Conservation (phyloP, 495 filamentous ascomycete genomes). For the Glutinoglossum americanum region DNA sequence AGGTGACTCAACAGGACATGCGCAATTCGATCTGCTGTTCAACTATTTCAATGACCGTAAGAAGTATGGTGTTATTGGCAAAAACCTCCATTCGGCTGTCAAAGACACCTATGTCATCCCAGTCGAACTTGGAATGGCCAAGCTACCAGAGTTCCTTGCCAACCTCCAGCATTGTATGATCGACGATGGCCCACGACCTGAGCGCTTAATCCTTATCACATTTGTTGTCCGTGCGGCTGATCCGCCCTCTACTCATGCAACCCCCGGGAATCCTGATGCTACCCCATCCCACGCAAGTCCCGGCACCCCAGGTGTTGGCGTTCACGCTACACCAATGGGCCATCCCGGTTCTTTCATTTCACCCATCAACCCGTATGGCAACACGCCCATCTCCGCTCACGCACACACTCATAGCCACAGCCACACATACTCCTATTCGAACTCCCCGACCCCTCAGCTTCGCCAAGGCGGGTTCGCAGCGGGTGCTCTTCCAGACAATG, state of each 20-base stretch:
- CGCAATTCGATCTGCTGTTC: constrained; percentile 44
- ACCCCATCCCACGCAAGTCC: constrained; percentile 5
- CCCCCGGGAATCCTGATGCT: constrained; percentile 20
- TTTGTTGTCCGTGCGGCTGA: constrained; percentile 47
- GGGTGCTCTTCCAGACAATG: background rate
- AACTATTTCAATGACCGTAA: constrained; percentile 60
- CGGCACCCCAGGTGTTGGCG: constrained; percentile 12
- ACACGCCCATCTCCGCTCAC: background rate
- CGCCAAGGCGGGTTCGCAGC: background rate
- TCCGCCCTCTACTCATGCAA: constrained; percentile 23
- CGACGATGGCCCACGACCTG: constrained; percentile 33
- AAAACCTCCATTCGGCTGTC: constrained; percentile 23
- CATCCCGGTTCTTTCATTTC: background rate
- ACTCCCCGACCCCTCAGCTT: background rate
- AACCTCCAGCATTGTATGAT: constrained; percentile 54
- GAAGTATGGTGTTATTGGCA: constrained; percentile 59
- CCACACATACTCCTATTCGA: background rate
- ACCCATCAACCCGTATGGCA: background rate
- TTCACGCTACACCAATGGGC: background rate
- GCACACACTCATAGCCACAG: too few species aligned
- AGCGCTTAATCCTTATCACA: constrained; percentile 53
- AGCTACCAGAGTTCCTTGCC: constrained; percentile 42
- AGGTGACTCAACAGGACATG: constrained; percentile 24
- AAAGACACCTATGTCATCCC: constrained; percentile 22
- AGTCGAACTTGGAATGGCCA: constrained; percentile 12